A percentile compares a stretch with the other conserved stretches of the same genome.
Conservation (phyloP, 2,329 filamentous ascomycete species). For the Coniosporium uncinatum region DNA sequence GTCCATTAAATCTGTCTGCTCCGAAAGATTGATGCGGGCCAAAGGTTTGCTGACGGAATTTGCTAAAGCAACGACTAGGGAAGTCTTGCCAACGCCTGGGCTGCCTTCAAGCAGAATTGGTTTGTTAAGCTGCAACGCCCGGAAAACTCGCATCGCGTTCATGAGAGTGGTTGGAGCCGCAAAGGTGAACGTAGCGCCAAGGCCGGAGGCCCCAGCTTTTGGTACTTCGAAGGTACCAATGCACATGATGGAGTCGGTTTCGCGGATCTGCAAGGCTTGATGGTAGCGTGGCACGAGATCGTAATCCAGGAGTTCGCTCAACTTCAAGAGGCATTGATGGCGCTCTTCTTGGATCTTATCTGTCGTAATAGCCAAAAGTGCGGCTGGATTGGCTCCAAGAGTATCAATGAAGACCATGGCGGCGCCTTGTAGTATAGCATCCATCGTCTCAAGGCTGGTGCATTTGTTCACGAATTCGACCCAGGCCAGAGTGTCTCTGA, state of each 20-base stretch:
- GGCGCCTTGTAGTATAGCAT: conserved; percentile 73
- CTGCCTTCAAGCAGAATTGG: conserved; percentile 94
- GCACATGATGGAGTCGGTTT: not conserved
- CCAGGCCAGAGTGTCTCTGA: conserved; percentile 92
- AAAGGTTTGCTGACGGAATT: conserved; percentile 74
- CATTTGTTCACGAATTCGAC: conserved; percentile 83
- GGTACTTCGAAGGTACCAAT: conserved; percentile 51
- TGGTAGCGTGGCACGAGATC: conserved; percentile 64
- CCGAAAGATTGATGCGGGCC: conserved; percentile 93
- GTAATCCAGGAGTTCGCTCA: conserved; percentile 59
- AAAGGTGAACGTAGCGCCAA: conserved; percentile 66
- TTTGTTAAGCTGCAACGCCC: conserved; percentile 83
- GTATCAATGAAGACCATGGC: conserved; percentile 96
- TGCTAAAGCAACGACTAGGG: conserved; percentile 81
- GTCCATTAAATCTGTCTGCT: conserved; percentile 97
- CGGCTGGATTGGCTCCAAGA: conserved; percentile 90
- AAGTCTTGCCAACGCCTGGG: conserved; percentile 98
- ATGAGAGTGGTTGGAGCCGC: conserved; percentile 83
- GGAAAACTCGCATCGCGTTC: conserved; percentile 87
- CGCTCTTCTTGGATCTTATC: conserved; percentile 68
- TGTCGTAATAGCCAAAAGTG: conserved; percentile 68
- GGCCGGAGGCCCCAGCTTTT: conserved; percentile 40
- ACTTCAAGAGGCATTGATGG: conserved; percentile 63
- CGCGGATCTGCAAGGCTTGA: conserved; percentile 49
- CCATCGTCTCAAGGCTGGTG: conserved; percentile 37